A percentile compares a stretch with the other conserved stretches of the same genome.
These are phyloP conservation scores for Geotrichum citri-aurantii DNA, from an alignment of 1,139 yeast species.

Conservation along the genomic window DNA sequence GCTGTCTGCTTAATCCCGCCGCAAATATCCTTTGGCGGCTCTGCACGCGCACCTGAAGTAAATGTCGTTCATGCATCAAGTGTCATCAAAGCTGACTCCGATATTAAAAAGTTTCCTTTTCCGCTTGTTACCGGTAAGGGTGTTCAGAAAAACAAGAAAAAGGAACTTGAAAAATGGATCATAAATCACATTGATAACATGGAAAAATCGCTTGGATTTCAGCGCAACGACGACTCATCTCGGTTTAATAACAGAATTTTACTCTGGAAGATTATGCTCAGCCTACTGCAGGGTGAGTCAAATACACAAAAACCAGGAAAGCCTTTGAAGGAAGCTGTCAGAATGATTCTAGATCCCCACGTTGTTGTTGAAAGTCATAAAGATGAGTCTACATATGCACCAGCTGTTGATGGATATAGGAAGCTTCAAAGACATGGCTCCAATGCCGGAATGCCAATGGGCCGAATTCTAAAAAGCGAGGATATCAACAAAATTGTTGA, in stretches of 20 bases:
- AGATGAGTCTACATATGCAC: slow-evolving; percentile 16
- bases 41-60: slow-evolving; percentile 28
- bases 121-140: slow-evolving; percentile 44
- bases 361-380: slow-evolving; percentile 20
- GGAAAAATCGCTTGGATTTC: slow-evolving; percentile 17
- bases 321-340: slow-evolving; percentile 11
- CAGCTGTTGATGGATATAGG: slow-evolving; percentile 18
- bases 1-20: slow-evolving; percentile 45
- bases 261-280: slow-evolving; percentile 33
- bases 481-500: slow-evolving; percentile 32
- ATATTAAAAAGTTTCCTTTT: slow-evolving; percentile 49
- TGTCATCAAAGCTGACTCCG: slow-evolving; percentile 32
- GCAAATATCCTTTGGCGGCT: slow-evolving; percentile 31
- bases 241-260: slow-evolving; percentile 25
- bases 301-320: slow-evolving; percentile 19
- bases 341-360: slow-evolving; percentile 16
- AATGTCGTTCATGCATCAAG: slow-evolving; percentile 29
- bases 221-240: slow-evolving; percentile 16
- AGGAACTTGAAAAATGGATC: slow-evolving; percentile 62
- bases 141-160: slow-evolving; percentile 47
- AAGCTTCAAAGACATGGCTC: slow-evolving; percentile 14
- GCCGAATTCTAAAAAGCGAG: slow-evolving; percentile 30
- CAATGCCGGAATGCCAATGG: slow-evolving; percentile 26
- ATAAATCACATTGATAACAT: slow-evolving; percentile 21
- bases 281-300: slow-evolving; percentile 28